phyloP scores from a whole-genome alignment of 305 asterid species.

The Solanum aculeatissimum region DNA sequence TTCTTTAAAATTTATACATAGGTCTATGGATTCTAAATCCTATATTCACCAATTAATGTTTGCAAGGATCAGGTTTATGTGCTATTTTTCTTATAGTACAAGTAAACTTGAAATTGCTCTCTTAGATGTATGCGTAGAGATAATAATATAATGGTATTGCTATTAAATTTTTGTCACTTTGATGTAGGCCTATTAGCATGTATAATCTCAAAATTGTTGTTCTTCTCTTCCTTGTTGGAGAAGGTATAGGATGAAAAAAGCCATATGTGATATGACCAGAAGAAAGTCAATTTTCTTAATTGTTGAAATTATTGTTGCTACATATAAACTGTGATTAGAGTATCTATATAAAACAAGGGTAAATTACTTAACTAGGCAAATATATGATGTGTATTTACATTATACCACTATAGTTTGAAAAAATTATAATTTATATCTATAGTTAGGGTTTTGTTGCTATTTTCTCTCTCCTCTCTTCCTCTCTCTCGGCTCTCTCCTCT shows the following conservation, averaged over 20 bases:
- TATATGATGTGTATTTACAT: no score
- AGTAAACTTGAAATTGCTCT: background rate
- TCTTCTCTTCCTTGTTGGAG: background rate
- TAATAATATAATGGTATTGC: background rate
- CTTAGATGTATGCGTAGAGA: background rate
- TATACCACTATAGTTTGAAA: no score
- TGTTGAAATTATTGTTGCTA: background rate
- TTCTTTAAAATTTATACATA: background rate
- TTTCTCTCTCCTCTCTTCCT: no score
- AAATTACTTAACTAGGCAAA: no score
- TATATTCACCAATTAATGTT: background rate
- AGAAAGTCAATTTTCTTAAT: background rate
- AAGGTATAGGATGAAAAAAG: background rate
- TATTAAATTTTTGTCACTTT: background rate
- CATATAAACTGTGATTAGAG: no score
- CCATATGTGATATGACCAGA: background rate
- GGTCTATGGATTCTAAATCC: background rate
- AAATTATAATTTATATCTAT: no score
- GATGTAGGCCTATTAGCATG: background rate
- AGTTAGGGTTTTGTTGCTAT: no score
- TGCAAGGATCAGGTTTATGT: background rate
- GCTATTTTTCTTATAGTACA: background rate
- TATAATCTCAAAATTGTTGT: background rate
- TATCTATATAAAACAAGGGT: no score
- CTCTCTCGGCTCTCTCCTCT: no score